Conservation (phyloP, 352 stramenopile genomes). For the Globisporangium iwayamae region DNA sequence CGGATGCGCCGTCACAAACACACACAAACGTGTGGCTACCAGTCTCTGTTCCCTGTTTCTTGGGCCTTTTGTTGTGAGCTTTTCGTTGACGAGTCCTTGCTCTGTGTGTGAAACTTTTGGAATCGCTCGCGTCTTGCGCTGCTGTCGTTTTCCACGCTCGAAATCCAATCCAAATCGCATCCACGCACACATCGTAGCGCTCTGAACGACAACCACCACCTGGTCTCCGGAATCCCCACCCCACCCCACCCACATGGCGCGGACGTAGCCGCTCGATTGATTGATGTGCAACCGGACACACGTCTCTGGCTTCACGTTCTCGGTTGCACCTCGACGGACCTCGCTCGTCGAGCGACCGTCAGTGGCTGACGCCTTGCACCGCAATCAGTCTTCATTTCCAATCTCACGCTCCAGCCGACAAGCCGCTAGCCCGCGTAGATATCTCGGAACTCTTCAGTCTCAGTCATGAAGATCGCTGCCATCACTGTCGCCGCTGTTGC, state of each 20-base stretch:
- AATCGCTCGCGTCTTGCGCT: not conserved
- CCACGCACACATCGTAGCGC: not conserved
- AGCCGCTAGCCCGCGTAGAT: constrained; percentile 2
- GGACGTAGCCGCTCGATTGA: not conserved
- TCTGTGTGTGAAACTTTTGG: not conserved
- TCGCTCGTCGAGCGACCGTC: not conserved
- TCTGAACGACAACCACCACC: not conserved
- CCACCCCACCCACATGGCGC: not conserved
- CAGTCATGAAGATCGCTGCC: constrained; percentile 33
- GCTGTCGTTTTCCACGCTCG: not conserved
- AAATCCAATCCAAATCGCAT: not conserved
- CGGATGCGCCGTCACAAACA: not conserved
- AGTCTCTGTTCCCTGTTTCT: not conserved
- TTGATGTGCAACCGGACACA: constrained; percentile 5
- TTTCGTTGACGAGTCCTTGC: not conserved
- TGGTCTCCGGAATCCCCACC: not conserved
- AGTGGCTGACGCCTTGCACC: too few relatives aligned
- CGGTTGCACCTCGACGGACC: not conserved
- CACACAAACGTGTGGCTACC: not conserved
- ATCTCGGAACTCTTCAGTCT: not conserved
- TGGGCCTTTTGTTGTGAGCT: not conserved
- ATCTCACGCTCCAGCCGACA: constrained; percentile 9
- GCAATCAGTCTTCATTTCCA: not conserved
- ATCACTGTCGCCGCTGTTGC: constrained; percentile 14
- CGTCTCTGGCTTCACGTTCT: too few relatives aligned